Conservation (phyloP, 305 asterid species). For the Euphrasia arctica region DNA sequence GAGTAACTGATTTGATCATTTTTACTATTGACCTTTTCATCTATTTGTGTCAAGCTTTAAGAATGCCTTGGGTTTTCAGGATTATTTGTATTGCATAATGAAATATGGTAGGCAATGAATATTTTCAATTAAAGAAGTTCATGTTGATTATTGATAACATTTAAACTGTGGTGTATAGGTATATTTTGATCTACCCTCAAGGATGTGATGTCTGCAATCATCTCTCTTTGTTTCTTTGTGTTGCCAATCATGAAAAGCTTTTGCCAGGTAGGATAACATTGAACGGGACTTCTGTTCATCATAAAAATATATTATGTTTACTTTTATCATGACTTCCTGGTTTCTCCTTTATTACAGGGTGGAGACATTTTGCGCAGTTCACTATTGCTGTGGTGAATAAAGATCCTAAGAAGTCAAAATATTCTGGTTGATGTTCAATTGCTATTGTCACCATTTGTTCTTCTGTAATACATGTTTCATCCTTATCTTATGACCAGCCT, state of each 20-base stretch:
- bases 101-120: not conserved
- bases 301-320: not conserved
- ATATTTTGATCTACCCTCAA: slow-evolving; percentile 93
- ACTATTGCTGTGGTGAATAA: slow-evolving; percentile 95
- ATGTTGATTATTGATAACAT: slow-evolving; percentile 1
- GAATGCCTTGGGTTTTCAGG: slow-evolving; percentile 1
- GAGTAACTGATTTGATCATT: too few species aligned
- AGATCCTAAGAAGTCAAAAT: slow-evolving; percentile 93
- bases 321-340: not conserved
- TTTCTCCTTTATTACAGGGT: slow-evolving; percentile 45
- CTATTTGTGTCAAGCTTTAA: slow-evolving; percentile 6
- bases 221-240: slow-evolving; percentile 95
- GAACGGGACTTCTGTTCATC: slow-evolving; percentile 16
- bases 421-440: slow-evolving; percentile 58
- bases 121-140: not conserved
- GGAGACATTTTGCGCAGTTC: slow-evolving; percentile 99
- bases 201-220: slow-evolving; percentile 99
- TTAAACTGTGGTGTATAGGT: slow-evolving; percentile 53
- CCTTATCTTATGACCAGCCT: not conserved
- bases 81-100: slow-evolving; percentile 3
- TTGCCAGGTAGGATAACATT: slow-evolving; percentile 65
- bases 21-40: not conserved
- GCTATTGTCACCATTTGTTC: not conserved
- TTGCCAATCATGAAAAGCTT: slow-evolving; percentile 98
- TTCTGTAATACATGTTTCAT: not conserved